phyloP scores from a whole-genome alignment of 371 early-diverging fungal species.

The Scutellospora calospora region DNA sequence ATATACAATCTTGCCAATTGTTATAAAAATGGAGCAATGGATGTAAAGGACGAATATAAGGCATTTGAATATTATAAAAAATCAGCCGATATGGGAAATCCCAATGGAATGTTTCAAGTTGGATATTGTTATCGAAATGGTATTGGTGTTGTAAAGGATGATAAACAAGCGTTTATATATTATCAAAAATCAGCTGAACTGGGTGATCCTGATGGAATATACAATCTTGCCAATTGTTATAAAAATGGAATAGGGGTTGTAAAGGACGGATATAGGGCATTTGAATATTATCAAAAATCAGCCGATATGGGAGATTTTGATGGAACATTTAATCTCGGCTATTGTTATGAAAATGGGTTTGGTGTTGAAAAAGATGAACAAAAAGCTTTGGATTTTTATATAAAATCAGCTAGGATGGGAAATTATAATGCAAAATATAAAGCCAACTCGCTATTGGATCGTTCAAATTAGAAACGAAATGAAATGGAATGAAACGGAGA shows the following conservation, averaged over 20 bases:
- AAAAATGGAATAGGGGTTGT: background rate
- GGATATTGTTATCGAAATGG: background rate
- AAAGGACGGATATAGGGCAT: background rate
- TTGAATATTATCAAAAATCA: slow-evolving; percentile 18
- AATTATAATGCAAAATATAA: slow-evolving; percentile 64
- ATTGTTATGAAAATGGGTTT: slow-evolving; percentile 17
- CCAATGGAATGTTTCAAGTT: background rate
- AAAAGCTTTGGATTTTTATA: slow-evolving; percentile 74
- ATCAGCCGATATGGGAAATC: background rate
- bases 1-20: background rate
- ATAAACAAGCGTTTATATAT: background rate
- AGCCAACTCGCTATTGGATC: background rate
- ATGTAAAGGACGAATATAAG: background rate
- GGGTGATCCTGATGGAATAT: background rate
- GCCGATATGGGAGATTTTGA: background rate
- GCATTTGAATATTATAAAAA: slow-evolving; percentile 44
- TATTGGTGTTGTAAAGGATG: background rate
- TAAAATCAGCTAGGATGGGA: slow-evolving; percentile 72
- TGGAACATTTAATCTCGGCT: slow-evolving; percentile 15
- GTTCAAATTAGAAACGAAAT: too few relatives aligned
- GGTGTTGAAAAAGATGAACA: slow-evolving; percentile 53
- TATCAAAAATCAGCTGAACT: background rate
- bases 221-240: background rate
- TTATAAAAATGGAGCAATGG: background rate
- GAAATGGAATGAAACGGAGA: too few relatives aligned